These are phyloP conservation scores for Sporothrix brasiliensis DNA, from an alignment of 2,329 filamentous ascomycete genomes.

Conservation along the genomic window DNA sequence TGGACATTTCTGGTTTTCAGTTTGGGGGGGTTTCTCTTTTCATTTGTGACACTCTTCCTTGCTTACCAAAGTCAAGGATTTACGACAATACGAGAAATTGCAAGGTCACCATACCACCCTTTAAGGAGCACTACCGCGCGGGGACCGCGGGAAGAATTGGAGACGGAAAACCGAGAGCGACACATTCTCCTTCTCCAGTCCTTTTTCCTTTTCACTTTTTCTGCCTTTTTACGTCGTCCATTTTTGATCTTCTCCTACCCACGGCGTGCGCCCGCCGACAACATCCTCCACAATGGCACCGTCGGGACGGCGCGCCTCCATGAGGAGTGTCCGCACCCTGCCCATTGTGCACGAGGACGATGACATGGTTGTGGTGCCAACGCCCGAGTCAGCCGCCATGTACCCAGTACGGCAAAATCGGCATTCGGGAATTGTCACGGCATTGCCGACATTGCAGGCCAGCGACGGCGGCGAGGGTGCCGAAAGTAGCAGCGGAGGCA, in stretches of 20 bases:
- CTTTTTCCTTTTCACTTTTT: not conserved
- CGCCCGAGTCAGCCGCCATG: slow-evolving; percentile 24
- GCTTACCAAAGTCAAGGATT: not conserved
- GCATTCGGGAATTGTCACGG: slow-evolving; percentile 33
- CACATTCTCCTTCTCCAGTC: too few relatives aligned
- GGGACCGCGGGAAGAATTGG: not conserved
- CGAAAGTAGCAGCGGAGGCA: not conserved
- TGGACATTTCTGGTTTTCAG: not conserved
- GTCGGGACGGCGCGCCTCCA: slow-evolving; percentile 38
- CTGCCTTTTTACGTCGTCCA: not conserved
- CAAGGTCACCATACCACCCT: slow-evolving; percentile 13
- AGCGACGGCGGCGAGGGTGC: not conserved
- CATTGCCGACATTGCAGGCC: slow-evolving; percentile 35
- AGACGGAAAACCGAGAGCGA: not conserved
- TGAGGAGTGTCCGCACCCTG: slow-evolving; percentile 41
- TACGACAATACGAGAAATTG: slow-evolving; percentile 25
- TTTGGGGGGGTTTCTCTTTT: not conserved
- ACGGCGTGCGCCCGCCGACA: not conserved
- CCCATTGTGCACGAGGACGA: slow-evolving; percentile 48
- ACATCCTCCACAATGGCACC: slow-evolving; percentile 24
- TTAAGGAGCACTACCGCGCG: not conserved
- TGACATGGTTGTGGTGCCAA: slow-evolving; percentile 26
- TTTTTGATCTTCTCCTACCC: not conserved
- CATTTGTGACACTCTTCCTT: not conserved
- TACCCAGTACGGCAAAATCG: slow-evolving; percentile 39